phyloP scores from a whole-genome alignment of 2,329 filamentous ascomycete genomes.

The Orbilia javanica region DNA sequence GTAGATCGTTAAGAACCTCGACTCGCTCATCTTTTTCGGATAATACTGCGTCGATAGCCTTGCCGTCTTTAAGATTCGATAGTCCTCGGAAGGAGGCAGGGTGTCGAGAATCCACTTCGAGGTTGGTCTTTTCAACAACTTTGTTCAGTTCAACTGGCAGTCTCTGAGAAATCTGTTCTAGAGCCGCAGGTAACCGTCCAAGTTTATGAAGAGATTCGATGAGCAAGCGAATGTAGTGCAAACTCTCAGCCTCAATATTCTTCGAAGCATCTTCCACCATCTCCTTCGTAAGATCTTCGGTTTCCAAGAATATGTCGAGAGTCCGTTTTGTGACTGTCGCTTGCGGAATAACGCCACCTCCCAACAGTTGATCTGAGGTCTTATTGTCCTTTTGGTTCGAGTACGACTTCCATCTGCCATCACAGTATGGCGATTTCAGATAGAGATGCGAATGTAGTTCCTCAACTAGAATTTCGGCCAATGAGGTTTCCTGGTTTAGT shows the following conservation, averaged over 20 bases:
- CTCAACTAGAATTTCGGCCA: slow-evolving; percentile 96
- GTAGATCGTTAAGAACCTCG: slow-evolving; percentile 88
- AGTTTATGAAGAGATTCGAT: slow-evolving; percentile 92
- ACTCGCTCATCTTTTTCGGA: slow-evolving; percentile 81
- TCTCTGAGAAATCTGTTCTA: slow-evolving; percentile 91
- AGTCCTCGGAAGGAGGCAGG: slow-evolving; percentile 74
- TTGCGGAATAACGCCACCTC: slow-evolving; percentile 40
- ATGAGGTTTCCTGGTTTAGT: slow-evolving; percentile 87
- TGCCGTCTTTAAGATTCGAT: slow-evolving; percentile 66
- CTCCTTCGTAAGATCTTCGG: slow-evolving; percentile 72
- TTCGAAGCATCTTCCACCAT: slow-evolving; percentile 86
- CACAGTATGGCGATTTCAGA: slow-evolving; percentile 96
- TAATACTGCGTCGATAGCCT: slow-evolving; percentile 72
- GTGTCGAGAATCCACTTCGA: slow-evolving; percentile 91
- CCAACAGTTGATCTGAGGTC: slow-evolving; percentile 49
- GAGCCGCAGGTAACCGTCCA: slow-evolving; percentile 83
- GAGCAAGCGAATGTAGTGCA: slow-evolving; percentile 88
- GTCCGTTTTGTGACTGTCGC: slow-evolving; percentile 64
- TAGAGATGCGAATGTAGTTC: slow-evolving; percentile 97
- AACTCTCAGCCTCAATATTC: slow-evolving; percentile 95
- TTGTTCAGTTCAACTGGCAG: slow-evolving; percentile 93
- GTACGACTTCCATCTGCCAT: slow-evolving; percentile 91
- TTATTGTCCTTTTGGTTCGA: slow-evolving; percentile 60
- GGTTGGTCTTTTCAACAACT: slow-evolving; percentile 93
- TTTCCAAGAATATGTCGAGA: slow-evolving; percentile 73